Evolutionary conservation across 257 asterid genomes (phyloP).

Genomic region (Ophiorrhiza pumila): DNA sequence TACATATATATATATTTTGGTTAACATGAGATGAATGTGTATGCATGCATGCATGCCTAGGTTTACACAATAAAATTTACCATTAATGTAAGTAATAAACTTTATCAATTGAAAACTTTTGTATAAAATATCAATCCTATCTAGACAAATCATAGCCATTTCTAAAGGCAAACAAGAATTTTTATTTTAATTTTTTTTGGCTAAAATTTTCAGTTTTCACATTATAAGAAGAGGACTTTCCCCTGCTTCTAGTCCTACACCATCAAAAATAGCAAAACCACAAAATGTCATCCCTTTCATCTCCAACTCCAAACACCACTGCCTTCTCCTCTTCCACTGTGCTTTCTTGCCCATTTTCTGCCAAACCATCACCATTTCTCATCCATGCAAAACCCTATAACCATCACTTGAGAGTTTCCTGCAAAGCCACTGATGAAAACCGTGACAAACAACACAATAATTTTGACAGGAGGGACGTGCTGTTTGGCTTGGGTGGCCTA

Average conservation of each 20-base stretch:
- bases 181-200: too few species aligned
- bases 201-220: too few species aligned
- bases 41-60: too few species aligned
- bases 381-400: slow-evolving; percentile 6
- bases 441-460: neutral
- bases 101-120: too few species aligned
- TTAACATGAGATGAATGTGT: too few species aligned
- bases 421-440: neutral
- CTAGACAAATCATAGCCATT: too few species aligned
- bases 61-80: too few species aligned
- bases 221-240: neutral
- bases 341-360: neutral
- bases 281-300: slow-evolving; percentile 6
- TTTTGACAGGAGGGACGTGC: slow-evolving; percentile 21
- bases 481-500: slow-evolving; percentile 25
- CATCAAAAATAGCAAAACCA: neutral
- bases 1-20: too few species aligned
- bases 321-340: neutral
- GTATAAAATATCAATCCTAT: too few species aligned
- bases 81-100: too few species aligned
- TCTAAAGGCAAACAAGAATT: too few species aligned
- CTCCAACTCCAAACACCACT: neutral
- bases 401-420: neutral
- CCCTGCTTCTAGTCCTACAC: neutral
- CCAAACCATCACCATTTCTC: slow-evolving; percentile 2